Evolutionary conservation across 352 stramenopile genomes (phyloP), one percentile per base, ranked within the genome.

Genomic region (Aphanomyces euteiches): DNA sequence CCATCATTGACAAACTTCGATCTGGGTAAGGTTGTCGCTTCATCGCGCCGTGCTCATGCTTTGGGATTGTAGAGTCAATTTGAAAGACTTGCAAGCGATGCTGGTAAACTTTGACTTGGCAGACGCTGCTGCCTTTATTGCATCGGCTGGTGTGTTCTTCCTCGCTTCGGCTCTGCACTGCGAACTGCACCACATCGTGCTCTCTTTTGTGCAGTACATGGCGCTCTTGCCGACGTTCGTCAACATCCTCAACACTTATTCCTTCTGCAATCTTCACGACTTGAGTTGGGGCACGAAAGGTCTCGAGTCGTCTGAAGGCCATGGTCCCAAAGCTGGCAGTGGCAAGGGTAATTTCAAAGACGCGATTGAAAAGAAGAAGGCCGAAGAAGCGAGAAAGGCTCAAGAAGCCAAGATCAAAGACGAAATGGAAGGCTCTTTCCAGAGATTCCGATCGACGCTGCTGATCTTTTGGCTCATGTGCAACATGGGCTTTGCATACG

Each of bases 211-310:
- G 7, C 67, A 73, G 45, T 73, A 73, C 67, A 69, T 73, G 56
- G 50, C 40, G 15, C 41, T 78, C 39, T 53, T 78, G 19, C 74
- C 74, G 5, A 78, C 74, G 15, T 76, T 78, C 21, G 73, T 78
- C 69, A 78, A 78, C 50, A 78, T 78, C 53, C 67, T 78, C 48
- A 76, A 76, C 50, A 76, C 73, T 38, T 78, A 78, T 59, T 78
- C 74, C 13, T 78, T 78, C 69, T 78, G 74, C 63, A 78, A 78
- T 56, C 39, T 78, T 7, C 71, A 78, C 66, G 74, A 78, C 54
- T 59, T 78, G 41, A 75, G 67, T 36, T 78, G 74, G 74, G 74
- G 74, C 58, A 78, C 74, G 10, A 73, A 74, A 39, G 74, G 73
- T 7, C 66, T 72, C 47, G 72, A 74, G 38, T 63, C 68, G 34